Base-by-base conservation (phyloP, 2,329 filamentous ascomycete species). In the Graphilbum ipis-grandicollis region DNA sequence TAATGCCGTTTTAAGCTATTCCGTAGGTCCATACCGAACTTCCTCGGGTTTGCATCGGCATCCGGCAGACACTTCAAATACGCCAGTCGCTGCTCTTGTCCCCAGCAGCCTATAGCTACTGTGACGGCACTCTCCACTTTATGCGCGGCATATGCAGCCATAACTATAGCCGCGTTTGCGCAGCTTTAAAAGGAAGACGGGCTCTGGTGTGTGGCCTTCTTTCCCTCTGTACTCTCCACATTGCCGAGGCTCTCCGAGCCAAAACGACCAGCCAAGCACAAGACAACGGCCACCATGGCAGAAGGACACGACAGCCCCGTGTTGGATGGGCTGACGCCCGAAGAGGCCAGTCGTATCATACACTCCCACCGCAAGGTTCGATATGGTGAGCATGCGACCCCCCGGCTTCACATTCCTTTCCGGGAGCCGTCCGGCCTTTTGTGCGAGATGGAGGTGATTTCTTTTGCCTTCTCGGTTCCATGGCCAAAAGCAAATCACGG, bases 361-460 rank as follows among this genome's bases (percentile, higher is more conserved):
- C 72, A 77, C 51, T 76, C 71, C 36, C 73, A 77, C 51, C 68
- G 73, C 45, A 78, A 78, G 54, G 73, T 78, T 39, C 66, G 73
- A 49, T 77, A 78, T 54, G 73, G 72, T 76, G 62, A 52, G 70
- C 23, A 25, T 25, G 8, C 23, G 7, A 12, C 12, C 23, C n/a
- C n/a, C n/a, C n/a, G n/a, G n/a, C n/a, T n/a, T n/a, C n/a, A n/a
- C n/a, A n/a, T n/a, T n/a, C n/a, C n/a, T n/a, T n/a, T n/a, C n/a
- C n/a, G n/a, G n/a, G n/a, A n/a, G n/a, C n/a, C n/a, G n/a, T n/a
- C n/a, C n/a, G n/a, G n/a, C n/a, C n/a, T n/a, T n/a, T n/a, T n/a
- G n/a, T n/a, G n/a, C n/a, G n/a, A n/a, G n/a, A n/a, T n/a, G 9
- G 29, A 31, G 29, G 8, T 9, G 9, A 31, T 31, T 12, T 31